Evolutionary conservation across 805 yeast species (phyloP).

Genomic region (Barnettozyma californica): DNA sequence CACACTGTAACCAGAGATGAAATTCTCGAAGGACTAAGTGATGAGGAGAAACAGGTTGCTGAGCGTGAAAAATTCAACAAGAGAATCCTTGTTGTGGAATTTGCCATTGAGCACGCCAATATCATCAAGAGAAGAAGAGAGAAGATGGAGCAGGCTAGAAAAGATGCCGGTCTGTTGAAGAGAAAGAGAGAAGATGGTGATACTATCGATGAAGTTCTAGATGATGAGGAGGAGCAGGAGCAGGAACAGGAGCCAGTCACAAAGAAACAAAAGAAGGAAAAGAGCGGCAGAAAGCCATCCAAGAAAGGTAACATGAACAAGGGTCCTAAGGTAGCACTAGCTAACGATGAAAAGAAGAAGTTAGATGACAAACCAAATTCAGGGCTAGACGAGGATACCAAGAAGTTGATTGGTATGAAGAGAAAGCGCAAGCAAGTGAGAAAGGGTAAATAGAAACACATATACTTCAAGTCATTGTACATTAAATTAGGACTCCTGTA

Average conservation of each 20-base stretch:
- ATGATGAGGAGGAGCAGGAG: constrained; percentile 12
- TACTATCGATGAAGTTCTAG: constrained; percentile 20
- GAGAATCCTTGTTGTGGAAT: constrained; percentile 85
- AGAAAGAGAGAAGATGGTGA: constrained; percentile 18
- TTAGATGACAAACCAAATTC: constrained; percentile 21
- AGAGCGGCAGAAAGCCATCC: constrained; percentile 18
- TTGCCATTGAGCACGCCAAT: constrained; percentile 92
- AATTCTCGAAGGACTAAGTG: constrained; percentile 61
- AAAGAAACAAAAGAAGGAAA: constrained; percentile 10
- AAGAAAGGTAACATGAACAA: constrained; percentile 43
- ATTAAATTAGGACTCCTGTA: not conserved
- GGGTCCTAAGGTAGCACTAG: constrained; percentile 23
- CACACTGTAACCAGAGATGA: constrained; percentile 75
- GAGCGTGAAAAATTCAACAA: constrained; percentile 46
- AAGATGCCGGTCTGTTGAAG: constrained; percentile 25
- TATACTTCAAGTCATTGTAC: not conserved
- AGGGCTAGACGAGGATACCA: constrained; percentile 49
- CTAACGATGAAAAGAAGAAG: constrained; percentile 10
- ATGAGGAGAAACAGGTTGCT: constrained; percentile 57
- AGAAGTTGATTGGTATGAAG: constrained; percentile 61
- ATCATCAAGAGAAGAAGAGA: constrained; percentile 89
- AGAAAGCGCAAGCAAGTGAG: constrained; percentile 59
- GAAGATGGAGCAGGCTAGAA: constrained; percentile 41
- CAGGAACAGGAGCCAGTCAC: constrained; percentile 14
- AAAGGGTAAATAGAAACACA: constrained; percentile 16